Conservation (phyloP, 2,329 filamentous ascomycete species). For the Colletotrichum abscissum region DNA sequence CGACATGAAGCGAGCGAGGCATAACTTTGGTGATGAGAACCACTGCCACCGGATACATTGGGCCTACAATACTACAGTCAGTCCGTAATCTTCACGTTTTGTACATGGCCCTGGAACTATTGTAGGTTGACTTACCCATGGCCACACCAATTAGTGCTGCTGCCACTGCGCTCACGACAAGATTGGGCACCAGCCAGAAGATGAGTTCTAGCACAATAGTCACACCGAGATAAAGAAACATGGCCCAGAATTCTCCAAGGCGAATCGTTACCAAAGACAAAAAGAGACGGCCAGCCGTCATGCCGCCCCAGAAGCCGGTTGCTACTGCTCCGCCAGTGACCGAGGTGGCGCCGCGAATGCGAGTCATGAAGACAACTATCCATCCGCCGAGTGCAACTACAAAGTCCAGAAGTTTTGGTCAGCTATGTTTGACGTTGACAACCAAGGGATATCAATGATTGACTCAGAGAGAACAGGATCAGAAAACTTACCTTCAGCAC, state of each 20-base stretch:
- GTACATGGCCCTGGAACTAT: neutral
- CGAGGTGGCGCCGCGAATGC: conserved; percentile 72
- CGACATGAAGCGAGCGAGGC: conserved; percentile 78
- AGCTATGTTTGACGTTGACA: too few relatives aligned
- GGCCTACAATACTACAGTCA: conserved; percentile 58
- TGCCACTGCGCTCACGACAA: conserved; percentile 55
- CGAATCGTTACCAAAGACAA: conserved; percentile 81
- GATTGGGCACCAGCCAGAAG: conserved; percentile 85
- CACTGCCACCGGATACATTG: conserved; percentile 80
- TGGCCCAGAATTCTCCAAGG: conserved; percentile 46
- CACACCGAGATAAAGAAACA: conserved; percentile 68
- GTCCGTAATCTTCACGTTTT: neutral
- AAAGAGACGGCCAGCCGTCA: conserved; percentile 78
- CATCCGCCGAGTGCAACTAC: conserved; percentile 76
- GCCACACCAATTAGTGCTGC: neutral
- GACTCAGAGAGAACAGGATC: too few relatives aligned
- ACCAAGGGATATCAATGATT: too few relatives aligned
- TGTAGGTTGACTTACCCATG: conserved; percentile 49
- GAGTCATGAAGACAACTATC: conserved; percentile 89
- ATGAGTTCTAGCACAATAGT: conserved; percentile 75
- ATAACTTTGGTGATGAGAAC: conserved; percentile 80
- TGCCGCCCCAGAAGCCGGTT: conserved; percentile 86
- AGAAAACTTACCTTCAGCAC: neutral
- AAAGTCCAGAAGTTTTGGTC: neutral
- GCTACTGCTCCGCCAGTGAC: conserved; percentile 81